A percentile compares a stretch with the other conserved stretches of the same genome.
These are phyloP conservation scores for Hypholoma sublateritium DNA, from an alignment of 768 basidiomycete species.

Conservation along the genomic window DNA sequence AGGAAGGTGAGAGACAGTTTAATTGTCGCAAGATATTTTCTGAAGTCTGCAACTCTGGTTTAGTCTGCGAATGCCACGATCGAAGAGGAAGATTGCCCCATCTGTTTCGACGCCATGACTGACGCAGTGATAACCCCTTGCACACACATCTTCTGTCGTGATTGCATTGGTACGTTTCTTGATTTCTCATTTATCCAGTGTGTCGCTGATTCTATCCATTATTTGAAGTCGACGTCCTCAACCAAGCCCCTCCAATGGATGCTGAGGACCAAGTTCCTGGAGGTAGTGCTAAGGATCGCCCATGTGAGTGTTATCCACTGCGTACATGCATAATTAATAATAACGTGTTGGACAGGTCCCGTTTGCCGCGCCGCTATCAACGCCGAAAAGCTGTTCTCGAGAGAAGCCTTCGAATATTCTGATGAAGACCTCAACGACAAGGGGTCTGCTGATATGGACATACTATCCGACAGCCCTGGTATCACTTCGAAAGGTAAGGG, in stretches of 20 bases:
- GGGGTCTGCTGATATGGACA: constrained; percentile 24
- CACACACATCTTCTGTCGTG: constrained; percentile 59
- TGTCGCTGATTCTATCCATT: neutral
- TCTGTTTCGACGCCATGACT: constrained; percentile 61
- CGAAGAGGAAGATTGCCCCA: constrained; percentile 62
- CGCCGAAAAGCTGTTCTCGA: constrained; percentile 48
- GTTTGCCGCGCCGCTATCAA: constrained; percentile 56
- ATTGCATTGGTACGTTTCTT: constrained; percentile 49
- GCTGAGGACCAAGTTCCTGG: constrained; percentile 27
- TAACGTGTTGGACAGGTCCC: constrained; percentile 41
- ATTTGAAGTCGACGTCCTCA: constrained; percentile 40
- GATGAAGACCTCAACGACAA: constrained; percentile 38
- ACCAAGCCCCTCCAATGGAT: constrained; percentile 22
- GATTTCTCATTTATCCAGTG: neutral
- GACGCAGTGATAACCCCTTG: constrained; percentile 60
- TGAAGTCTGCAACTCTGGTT: neutral
- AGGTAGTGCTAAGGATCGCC: constrained; percentile 40
- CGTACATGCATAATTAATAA: neutral
- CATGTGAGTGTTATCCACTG: constrained; percentile 39
- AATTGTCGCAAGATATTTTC: neutral
- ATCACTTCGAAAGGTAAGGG: constrained; percentile 10
- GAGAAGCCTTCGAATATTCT: constrained; percentile 60
- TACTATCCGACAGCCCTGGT: constrained; percentile 26
- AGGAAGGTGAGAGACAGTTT: constrained; percentile 37
- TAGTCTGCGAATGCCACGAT: constrained; percentile 48